These are phyloP conservation scores for Sugiyamaella americana DNA, from an alignment of 805 yeast species.

Conservation along the genomic window DNA sequence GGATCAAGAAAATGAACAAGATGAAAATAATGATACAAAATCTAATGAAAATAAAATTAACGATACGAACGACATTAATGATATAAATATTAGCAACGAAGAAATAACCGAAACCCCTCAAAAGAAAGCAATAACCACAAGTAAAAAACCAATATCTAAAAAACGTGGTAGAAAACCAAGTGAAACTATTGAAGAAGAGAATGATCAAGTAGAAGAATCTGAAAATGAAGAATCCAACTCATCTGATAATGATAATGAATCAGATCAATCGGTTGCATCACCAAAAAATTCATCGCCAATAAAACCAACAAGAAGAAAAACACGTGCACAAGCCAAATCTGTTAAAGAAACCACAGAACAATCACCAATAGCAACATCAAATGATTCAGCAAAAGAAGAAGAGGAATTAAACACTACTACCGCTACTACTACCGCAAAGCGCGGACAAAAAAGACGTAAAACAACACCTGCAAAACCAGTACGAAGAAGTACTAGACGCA, in stretches of 20 bases:
- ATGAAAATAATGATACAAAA: constrained; percentile 10
- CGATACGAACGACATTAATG: constrained; percentile 12
- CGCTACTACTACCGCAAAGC: not conserved
- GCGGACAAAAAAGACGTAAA: not conserved
- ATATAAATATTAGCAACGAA: constrained; percentile 1
- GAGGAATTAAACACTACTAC: constrained; percentile 4
- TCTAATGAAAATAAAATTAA: constrained; percentile 17
- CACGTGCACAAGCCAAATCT: not conserved
- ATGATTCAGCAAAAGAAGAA: constrained; percentile 1
- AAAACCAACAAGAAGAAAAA: not conserved
- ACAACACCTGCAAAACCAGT: constrained; percentile 1
- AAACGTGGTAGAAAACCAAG: constrained; percentile 5
- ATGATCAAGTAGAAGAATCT: constrained; percentile 15
- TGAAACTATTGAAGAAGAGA: constrained; percentile 16
- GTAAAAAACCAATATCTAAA: not conserved
- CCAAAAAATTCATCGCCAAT: constrained; percentile 1
- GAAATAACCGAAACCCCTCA: not conserved
- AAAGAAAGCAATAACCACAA: not conserved
- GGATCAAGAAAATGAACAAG: not conserved
- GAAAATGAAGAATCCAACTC: constrained; percentile 9
- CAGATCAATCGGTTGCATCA: not conserved
- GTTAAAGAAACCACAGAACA: constrained; percentile 5
- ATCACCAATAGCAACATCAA: constrained; percentile 3
- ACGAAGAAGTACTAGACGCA: constrained; percentile 4
- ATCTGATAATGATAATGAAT: not conserved